Conservation (phyloP, 1,139 yeast species). For the Waltiozyma sp. region DNA sequence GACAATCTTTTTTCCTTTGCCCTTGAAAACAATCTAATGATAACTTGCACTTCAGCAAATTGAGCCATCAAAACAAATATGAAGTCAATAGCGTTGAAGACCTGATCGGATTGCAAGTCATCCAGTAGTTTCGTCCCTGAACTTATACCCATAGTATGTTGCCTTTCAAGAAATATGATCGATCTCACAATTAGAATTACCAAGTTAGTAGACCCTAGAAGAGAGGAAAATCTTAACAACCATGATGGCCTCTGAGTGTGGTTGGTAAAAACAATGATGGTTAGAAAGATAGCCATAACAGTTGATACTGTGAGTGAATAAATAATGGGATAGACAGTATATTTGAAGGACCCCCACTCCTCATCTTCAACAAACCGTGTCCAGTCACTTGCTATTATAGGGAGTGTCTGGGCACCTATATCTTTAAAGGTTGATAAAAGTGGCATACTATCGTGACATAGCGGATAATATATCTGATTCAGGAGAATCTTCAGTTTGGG, state of each 20-base stretch:
- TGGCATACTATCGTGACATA: conserved; percentile 21
- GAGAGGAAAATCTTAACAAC: conserved; percentile 34
- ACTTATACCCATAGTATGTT: conserved; percentile 46
- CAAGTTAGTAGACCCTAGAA: conserved; percentile 43
- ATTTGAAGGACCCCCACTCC: conserved; percentile 34
- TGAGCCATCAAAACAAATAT: conserved; percentile 51
- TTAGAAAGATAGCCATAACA: conserved; percentile 52
- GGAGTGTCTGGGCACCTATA: conserved; percentile 14
- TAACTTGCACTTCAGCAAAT: conserved; percentile 66
- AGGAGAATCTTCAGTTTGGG: not conserved
- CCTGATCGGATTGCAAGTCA: conserved; percentile 33
- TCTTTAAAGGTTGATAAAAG: conserved; percentile 22
- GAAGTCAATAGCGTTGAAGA: conserved; percentile 52
- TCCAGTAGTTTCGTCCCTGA: conserved; percentile 41
- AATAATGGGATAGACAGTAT: conserved; percentile 49
- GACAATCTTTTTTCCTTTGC: conserved; percentile 61
- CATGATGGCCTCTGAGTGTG: conserved; percentile 44
- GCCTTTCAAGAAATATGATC: conserved; percentile 32
- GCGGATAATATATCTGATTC: conserved; percentile 8
- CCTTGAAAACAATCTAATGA: conserved; percentile 62
- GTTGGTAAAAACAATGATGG: conserved; percentile 53
- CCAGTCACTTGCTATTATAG: conserved; percentile 20
- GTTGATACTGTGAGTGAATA: conserved; percentile 56
- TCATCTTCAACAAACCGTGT: conserved; percentile 2
- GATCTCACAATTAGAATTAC: conserved; percentile 39